Percentiles rank a stretch among this genome's conserved stretches.
Conservation (phyloP, 2,329 filamentous ascomycete species). For the Rutstroemia sp. region DNA sequence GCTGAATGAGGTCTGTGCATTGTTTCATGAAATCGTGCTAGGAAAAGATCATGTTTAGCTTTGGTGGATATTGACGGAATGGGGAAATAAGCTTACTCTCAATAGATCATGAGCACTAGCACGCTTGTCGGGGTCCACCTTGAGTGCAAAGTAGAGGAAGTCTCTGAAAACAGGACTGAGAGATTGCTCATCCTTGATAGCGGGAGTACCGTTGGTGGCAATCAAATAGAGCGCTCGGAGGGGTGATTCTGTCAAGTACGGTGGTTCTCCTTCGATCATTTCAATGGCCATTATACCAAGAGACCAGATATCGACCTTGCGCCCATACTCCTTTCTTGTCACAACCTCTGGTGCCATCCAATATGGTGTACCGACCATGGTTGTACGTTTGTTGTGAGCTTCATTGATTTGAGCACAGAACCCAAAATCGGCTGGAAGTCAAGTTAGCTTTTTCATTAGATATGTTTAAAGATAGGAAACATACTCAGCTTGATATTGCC, state of each 20-base stretch:
- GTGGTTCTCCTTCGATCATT: slow-evolving; percentile 98
- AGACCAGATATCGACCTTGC: slow-evolving; percentile 98
- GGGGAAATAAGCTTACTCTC: slow-evolving; percentile 55
- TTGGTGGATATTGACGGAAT: neutral
- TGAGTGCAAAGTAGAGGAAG: slow-evolving; percentile 86
- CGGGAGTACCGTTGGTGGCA: slow-evolving; percentile 90
- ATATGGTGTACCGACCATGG: slow-evolving; percentile 98
- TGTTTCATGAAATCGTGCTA: slow-evolving; percentile 76
- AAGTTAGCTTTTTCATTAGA: slow-evolving; percentile 27
- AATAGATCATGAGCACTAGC: slow-evolving; percentile 91
- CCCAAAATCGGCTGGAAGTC: slow-evolving; percentile 75
- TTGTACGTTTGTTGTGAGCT: slow-evolving; percentile 92
- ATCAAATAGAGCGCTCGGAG: slow-evolving; percentile 91
- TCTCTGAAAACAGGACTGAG: slow-evolving; percentile 78
- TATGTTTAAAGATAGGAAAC: slow-evolving; percentile 29
- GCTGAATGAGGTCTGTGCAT: slow-evolving; percentile 65
- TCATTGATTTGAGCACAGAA: slow-evolving; percentile 99
- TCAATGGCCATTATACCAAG: slow-evolving; percentile 99
- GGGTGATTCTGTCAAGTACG: slow-evolving; percentile 92
- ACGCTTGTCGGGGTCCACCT: slow-evolving; percentile 95
- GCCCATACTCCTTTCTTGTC: slow-evolving; percentile 92
- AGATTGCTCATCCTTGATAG: slow-evolving; percentile 87
- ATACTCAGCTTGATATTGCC: slow-evolving; percentile 96
- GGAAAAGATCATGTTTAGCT: slow-evolving; percentile 9
- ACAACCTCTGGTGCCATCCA: slow-evolving; percentile 99